These are phyloP conservation scores for Phanerochaete sordida DNA, from an alignment of 768 basidiomycete genomes.

Conservation along the genomic window DNA sequence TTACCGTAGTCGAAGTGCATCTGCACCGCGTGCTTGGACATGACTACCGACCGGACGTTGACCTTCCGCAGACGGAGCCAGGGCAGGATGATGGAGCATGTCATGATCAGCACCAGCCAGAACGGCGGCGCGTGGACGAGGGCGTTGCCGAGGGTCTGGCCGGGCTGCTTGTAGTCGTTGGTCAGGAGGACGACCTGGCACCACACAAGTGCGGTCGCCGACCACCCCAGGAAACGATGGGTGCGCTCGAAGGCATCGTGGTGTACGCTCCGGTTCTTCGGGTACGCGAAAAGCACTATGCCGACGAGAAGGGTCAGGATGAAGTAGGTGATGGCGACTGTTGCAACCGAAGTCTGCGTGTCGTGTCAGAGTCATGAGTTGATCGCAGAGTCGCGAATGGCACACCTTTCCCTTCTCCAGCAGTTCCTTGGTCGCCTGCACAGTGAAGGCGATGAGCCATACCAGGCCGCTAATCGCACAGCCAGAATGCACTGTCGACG, in stretches of 20 bases:
- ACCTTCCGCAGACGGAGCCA: conserved; percentile 59
- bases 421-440: conserved; percentile 48
- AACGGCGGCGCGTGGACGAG: conserved; percentile 44
- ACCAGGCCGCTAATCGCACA: conserved; percentile 50
- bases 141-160: conserved; percentile 37
- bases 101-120: conserved; percentile 55
- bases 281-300: conserved; percentile 51
- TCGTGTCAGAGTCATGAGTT: conserved; percentile 13
- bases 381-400: conserved; percentile 46
- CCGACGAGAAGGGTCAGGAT: conserved; percentile 45
- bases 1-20: conserved; percentile 58
- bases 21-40: conserved; percentile 55
- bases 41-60: conserved; percentile 45
- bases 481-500: conserved; percentile 53
- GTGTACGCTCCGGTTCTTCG: conserved; percentile 39
- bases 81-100: conserved; percentile 53
- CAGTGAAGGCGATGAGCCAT: conserved; percentile 50
- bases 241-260: conserved; percentile 54
- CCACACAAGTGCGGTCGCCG: conserved; percentile 50
- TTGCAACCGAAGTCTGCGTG: conserved; percentile 41
- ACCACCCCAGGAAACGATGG: conserved; percentile 59
- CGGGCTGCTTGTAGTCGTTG: conserved; percentile 45
- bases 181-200: conserved; percentile 48
- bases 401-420: conserved; percentile 33
- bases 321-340: conserved; percentile 47